Base-by-base conservation (phyloP, 352 stramenopile species). In the Globisporangium uncinulatum region DNA sequence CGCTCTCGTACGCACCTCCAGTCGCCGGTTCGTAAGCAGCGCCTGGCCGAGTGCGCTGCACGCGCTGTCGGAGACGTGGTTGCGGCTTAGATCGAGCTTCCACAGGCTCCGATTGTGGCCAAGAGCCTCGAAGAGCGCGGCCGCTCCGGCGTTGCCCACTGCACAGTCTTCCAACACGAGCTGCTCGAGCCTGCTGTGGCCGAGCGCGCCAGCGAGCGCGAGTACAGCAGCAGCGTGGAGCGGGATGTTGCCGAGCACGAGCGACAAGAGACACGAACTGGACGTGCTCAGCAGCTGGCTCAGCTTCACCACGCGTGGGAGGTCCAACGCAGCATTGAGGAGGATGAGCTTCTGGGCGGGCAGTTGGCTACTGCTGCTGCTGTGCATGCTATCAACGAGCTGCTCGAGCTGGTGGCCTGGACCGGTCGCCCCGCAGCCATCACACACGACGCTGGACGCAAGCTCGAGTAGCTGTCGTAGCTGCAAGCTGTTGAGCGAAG, bases 21-120 rank as follows among this genome's bases (percentile, higher is more conserved):
- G 47, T 13, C 57, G 66, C 34, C 31, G 50, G 53, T 67, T 75
- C 32, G 43, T 42, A 20, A 86, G 50, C 6, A 92, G 64, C 36
- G 69, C 59, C 13, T 62, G 60, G 0, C 66, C 51, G 11, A 92
- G 46, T 37, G 66, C 57, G 2, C 65, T 53, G 57, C 73, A 87
- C 4, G 66, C 63, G 65, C 63, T 68, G 61, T 92, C 79, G 11
- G 66, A 66, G 34, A 92, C 62, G 63, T 84, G 73, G 54, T 92
- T 92, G 43, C 67, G 52, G 54, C 75, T 88, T 20, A 92, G 56
- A 45, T 92, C 81, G 42, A 92, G 67, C 53, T 92, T 92, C 75
- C 81, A 87, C 11, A 92, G 70, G 43, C 58, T 59, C 44, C 61
- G 65, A 44, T 74, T 84, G 67, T 73, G 63, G 4, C 39, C 58